phyloP scores from a whole-genome alignment of 2,329 filamentous ascomycete genomes.

The Penicillium verrucosum region DNA sequence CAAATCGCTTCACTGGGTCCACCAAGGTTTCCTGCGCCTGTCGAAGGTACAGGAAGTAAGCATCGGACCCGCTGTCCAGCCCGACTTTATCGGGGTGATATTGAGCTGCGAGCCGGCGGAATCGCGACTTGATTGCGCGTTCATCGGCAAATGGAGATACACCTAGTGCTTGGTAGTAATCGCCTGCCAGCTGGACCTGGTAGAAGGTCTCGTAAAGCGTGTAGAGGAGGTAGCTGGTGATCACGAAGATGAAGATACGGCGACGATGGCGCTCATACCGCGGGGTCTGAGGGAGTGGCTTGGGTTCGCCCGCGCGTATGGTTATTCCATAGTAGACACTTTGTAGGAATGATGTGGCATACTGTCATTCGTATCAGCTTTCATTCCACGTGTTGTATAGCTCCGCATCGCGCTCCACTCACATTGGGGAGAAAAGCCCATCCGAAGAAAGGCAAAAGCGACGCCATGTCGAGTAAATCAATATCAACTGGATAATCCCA shows the following conservation, averaged over 20 bases:
- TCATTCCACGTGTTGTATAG: not conserved
- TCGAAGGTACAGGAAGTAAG: conserved; percentile 78
- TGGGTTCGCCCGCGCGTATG: conserved; percentile 83
- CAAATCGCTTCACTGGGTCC: conserved; percentile 74
- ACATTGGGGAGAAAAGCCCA: conserved; percentile 64
- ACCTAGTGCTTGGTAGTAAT: conserved; percentile 76
- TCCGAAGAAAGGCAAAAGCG: conserved; percentile 54
- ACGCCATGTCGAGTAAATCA: conserved; percentile 33
- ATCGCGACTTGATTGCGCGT: conserved; percentile 75
- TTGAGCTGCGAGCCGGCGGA: conserved; percentile 67
- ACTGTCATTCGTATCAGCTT: conserved; percentile 47
- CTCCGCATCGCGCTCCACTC: conserved; percentile 28
- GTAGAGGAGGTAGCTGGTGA: conserved; percentile 80
- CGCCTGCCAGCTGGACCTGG: conserved; percentile 65
- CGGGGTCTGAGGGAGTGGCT: conserved; percentile 64
- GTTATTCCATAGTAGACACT: conserved; percentile 80
- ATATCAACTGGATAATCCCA: not conserved
- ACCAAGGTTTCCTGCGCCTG: conserved; percentile 75
- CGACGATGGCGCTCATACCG: conserved; percentile 72
- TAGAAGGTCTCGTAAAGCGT: conserved; percentile 90
- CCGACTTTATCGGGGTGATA: conserved; percentile 81
- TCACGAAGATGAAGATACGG: conserved; percentile 77
- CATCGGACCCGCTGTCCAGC: conserved; percentile 41
- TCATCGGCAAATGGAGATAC: conserved; percentile 68
- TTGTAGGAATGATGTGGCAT: conserved; percentile 75